Base-by-base conservation (phyloP, 2,329 filamentous ascomycete genomes). In the Tetracladium maxilliforme region DNA sequence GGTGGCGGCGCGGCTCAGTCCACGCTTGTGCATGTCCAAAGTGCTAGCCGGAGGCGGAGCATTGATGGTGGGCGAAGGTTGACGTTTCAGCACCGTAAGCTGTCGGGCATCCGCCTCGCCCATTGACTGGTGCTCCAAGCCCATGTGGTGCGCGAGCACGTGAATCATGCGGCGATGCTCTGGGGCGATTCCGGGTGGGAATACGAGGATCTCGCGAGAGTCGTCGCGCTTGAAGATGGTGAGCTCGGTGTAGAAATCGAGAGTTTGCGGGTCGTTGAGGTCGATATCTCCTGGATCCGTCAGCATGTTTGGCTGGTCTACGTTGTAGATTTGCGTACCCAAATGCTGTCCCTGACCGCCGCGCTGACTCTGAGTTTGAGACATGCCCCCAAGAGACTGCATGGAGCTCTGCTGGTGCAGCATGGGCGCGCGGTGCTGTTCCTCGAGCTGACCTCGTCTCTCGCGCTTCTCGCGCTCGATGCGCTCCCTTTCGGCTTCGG, bases 381-480 rank as follows among this genome's bases (percentile, higher is more conserved):
- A 34, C 17, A 39, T 49, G 38, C n/a, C n/a, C n/a, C n/a, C n/a
- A n/a, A n/a, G n/a, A n/a, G n/a, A n/a, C n/a, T n/a, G n/a, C 44
- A 93, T 73, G 9, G 87, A 94, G 26, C 75, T 71, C 51, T 94
- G 86, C 27, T 76, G 80, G 39, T 90, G 82, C 31, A 90, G 67
- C 43, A 78, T 75, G 41, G 57, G 83, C n/a, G n/a, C n/a, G 44
- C 86, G 74, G 51, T 98, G 90, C 51, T 98, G 90, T 52, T 98
- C 90, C 51, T 98, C 86, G 9, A 98, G 66, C 52, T 98, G 90
- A 24, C 90, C 90, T 26, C 90, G 75, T 39, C 90, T 80, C 56
- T 95, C 87, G 30, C 90, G 70, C 70, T 95, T 98, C 54, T 95
- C 90, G 6, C 90, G 70, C 51, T 98, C 90, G 38, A 98, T 95